Percentiles rank a stretch among this genome's conserved stretches.
Evolutionary conservation across 202 grass and related monocot species (phyloP).

Genomic region (Musa balbisiana): DNA sequence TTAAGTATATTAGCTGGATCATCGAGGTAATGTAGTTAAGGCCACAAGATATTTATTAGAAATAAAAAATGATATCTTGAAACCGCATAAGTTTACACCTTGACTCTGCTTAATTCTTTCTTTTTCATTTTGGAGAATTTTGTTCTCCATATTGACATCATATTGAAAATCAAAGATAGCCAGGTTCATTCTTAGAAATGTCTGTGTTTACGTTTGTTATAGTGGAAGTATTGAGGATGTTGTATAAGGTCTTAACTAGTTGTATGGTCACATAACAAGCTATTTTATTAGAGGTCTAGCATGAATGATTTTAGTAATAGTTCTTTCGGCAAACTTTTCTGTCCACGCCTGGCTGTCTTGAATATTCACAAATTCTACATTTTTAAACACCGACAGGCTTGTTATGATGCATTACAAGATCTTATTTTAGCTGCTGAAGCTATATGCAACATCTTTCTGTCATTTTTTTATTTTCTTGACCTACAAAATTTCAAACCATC

Average conservation of each 20-base stretch:
- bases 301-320: not conserved
- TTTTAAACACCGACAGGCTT: no score
- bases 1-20: slow-evolving; percentile 99
- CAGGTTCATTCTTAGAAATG: no score
- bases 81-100: not conserved
- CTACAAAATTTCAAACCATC: not conserved
- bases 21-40: slow-evolving; percentile 62
- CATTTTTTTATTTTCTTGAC: not conserved
- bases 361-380: no score
- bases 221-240: no score
- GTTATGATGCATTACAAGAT: not conserved
- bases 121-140: not conserved
- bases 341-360: not conserved
- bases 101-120: no score
- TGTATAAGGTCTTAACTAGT: no score
- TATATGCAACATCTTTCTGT: not conserved
- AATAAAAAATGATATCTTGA: not conserved
- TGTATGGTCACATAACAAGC: not conserved
- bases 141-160: not conserved
- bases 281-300: not conserved
- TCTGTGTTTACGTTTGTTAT: no score
- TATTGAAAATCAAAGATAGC: no score
- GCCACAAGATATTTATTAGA: not conserved
- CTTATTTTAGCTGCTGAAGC: not conserved
- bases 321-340: not conserved